Conservation (phyloP, 352 stramenopile genomes). For the Globisporangium perplexum region DNA sequence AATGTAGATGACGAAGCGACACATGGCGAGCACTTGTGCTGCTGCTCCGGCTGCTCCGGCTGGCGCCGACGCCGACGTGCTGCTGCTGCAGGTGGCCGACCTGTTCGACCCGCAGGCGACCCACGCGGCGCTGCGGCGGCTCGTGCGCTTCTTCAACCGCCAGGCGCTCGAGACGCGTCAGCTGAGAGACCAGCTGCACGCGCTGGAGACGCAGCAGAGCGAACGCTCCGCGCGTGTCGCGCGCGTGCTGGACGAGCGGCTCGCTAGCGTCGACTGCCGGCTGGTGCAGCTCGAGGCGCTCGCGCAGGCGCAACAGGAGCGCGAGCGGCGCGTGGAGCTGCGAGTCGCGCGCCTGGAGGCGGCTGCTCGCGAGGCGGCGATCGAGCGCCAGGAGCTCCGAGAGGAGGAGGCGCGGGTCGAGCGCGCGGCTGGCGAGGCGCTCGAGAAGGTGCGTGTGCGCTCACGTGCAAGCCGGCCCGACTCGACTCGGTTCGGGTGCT, state of each 20-base stretch:
- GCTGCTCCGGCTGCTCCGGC: no score
- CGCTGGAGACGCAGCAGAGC: conserved; percentile 20
- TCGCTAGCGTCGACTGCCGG: background rate
- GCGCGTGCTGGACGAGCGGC: background rate
- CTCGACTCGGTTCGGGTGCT: no score
- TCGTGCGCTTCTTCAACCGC: conserved; percentile 59
- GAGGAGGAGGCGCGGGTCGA: conserved; percentile 12
- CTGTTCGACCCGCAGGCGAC: conserved; percentile 51
- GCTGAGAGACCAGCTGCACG: conserved; percentile 23
- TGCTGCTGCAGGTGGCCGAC: conserved; percentile 23
- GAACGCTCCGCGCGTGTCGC: background rate
- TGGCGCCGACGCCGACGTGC: background rate
- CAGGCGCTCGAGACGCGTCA: conserved; percentile 35
- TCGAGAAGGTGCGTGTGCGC: conserved; percentile 14
- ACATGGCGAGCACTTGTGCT: no score
- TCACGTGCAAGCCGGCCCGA: no score
- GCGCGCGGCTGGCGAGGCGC: conserved; percentile 15
- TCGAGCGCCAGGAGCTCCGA: conserved; percentile 18
- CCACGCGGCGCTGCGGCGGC: conserved; percentile 41
- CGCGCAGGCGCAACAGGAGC: background rate
- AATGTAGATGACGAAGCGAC: no score
- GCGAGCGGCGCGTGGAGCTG: background rate
- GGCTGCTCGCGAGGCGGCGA: conserved; percentile 14
- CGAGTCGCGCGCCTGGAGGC: conserved; percentile 14
- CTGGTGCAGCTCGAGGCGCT: conserved; percentile 12